Base-by-base conservation (phyloP, 306 rosid genomes). In the Trifolium dubium region DNA sequence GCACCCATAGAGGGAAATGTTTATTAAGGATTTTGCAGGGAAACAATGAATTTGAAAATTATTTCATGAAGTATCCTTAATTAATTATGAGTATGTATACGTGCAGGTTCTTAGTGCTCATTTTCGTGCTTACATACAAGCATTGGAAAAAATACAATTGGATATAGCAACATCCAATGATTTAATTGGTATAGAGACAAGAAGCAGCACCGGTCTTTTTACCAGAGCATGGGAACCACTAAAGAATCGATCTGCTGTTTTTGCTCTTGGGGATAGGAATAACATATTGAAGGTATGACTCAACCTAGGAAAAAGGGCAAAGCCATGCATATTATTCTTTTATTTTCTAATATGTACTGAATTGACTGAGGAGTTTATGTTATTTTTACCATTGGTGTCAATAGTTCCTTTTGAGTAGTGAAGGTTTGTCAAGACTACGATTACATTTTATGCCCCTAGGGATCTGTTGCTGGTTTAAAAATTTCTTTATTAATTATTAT, bases 61-160 rank as follows among this genome's bases (percentile, higher is more conserved):
- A 56, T 73, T 79, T 72, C 30, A 44, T 32, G 66, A 75, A 55
- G 67, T 70, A 79, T 55, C 62, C 62, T 23, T 23, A 23, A 23
- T 23, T 23, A 0, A 23, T 78, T 64, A 55, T 78, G 18, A 29
- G 39, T 59, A 32, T 73, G 32, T 71, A 71, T 82, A 41, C 73
- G 80, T 88, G 78, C 91, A 93, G 98, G 99, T 94, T 81, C 89
- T 94, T 50, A 86, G 99, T 86, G 97, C 99, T 47, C 99, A 92
- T 86, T 94, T 94, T 81, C 92, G 97, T 10, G 97, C 96, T 64
- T 94, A 94, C 69, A 92, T 94, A 74, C 99, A 83, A 72, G 99
- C 99, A 32, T 69, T 94, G 59, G 99, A 94, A 87, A 94, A 94
- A 78, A 85, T 94, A 37, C 97, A 92, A 84, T 58, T 92, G 87